Percentiles rank a stretch among this genome's conserved stretches.
Conservation (phyloP, 352 stramenopile species). For the Blastocystis sp. region DNA sequence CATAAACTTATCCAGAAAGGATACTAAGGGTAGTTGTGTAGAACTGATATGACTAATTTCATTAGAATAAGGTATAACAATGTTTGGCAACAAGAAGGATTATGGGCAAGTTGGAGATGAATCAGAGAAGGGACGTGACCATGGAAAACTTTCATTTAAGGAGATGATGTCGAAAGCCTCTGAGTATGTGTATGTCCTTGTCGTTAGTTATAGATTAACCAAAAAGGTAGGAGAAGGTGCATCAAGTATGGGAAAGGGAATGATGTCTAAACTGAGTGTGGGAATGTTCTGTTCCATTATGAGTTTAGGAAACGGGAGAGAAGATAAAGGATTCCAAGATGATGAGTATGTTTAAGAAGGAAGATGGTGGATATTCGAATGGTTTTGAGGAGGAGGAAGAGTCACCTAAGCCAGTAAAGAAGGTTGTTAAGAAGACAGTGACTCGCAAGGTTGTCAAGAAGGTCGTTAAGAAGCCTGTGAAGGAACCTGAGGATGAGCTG, state of each 20-base stretch:
- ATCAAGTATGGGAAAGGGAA: conserved; percentile 22
- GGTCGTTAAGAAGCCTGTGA: conserved; percentile 40
- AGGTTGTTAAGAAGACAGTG: conserved; percentile 34
- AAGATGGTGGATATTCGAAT: conserved; percentile 19
- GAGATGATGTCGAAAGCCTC: conserved; percentile 43
- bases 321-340: conserved; percentile 57
- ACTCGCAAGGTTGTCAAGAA: conserved; percentile 46
- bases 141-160: conserved; percentile 38
- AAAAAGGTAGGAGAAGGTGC: conserved; percentile 50
- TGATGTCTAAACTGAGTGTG: conserved; percentile 57
- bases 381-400: conserved; percentile 8
- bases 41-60: too few species aligned
- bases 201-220: neutral
- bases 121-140: neutral
- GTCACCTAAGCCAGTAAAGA: conserved; percentile 7
- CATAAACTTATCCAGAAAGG: too few species aligned
- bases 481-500: conserved; percentile 12
- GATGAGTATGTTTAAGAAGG: conserved; percentile 50
- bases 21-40: too few species aligned
- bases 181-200: neutral
- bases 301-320: conserved; percentile 47
- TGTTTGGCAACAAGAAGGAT: conserved; percentile 38
- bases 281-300: neutral
- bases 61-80: neutral
- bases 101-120: conserved; percentile 6